Conservation (phyloP, 208 protist genomes). For the Leptomonas pyrrhocoris region DNA sequence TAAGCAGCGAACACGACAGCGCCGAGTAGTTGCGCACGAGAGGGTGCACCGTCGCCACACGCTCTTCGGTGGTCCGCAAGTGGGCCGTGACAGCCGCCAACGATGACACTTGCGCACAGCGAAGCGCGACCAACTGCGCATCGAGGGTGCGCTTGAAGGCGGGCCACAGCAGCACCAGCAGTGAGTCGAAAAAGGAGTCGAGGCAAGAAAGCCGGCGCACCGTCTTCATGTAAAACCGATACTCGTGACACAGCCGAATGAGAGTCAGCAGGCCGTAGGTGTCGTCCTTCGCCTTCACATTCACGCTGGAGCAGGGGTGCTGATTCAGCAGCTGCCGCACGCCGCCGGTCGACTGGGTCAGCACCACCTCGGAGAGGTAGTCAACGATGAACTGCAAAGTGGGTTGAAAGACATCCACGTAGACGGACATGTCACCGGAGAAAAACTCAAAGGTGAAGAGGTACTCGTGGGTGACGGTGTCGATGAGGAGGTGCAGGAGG, state of each 20-base stretch:
- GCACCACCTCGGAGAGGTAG: slow-evolving; percentile 79
- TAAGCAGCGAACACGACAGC: slow-evolving; percentile 30
- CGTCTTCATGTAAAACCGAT: slow-evolving; percentile 74
- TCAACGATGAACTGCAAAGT: slow-evolving; percentile 83
- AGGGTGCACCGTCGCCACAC: slow-evolving; percentile 63
- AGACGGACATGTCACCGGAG: slow-evolving; percentile 78
- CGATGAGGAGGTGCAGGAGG: slow-evolving; percentile 63
- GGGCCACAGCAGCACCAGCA: slow-evolving; percentile 81
- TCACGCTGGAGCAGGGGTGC: slow-evolving; percentile 50
- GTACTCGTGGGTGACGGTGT: slow-evolving; percentile 89
- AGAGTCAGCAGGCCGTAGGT: slow-evolving; percentile 78
- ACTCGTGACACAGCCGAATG: slow-evolving; percentile 82
- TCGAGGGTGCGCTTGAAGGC: slow-evolving; percentile 76
- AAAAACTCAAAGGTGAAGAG: slow-evolving; percentile 90
- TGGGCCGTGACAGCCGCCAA: slow-evolving; percentile 24
- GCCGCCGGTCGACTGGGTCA: slow-evolving; percentile 43
- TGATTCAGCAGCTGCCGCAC: slow-evolving; percentile 50
- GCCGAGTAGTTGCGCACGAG: slow-evolving; percentile 36
- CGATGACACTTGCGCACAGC: slow-evolving; percentile 34
- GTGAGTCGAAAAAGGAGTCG: slow-evolving; percentile 82
- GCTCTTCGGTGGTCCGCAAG: slow-evolving; percentile 31
- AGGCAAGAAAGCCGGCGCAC: slow-evolving; percentile 70
- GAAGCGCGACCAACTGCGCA: slow-evolving; percentile 63
- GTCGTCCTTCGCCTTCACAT: slow-evolving; percentile 59
- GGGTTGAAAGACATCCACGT: slow-evolving; percentile 75